A percentile compares a stretch with the other conserved stretches of the same genome.
Evolutionary conservation across 306 rosid species (phyloP).

Genomic region (Sesbania bispinosa): DNA sequence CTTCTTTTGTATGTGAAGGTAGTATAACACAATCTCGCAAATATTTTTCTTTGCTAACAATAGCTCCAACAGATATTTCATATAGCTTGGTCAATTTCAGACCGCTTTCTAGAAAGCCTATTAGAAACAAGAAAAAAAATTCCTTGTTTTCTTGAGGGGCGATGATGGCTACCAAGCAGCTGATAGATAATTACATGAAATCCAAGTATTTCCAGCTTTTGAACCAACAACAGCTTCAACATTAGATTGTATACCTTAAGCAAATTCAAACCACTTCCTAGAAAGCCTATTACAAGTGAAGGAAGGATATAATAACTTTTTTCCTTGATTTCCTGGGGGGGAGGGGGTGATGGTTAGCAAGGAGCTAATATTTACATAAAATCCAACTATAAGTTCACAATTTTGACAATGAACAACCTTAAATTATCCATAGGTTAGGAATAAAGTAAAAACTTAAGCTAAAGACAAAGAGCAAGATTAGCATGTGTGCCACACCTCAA

Average conservation of each 20-base stretch:
- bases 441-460: conserved; percentile 19
- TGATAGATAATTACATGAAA: background rate
- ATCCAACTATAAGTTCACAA: conserved; percentile 1
- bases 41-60: background rate
- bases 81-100: background rate
- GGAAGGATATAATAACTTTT: background rate
- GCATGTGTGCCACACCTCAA: background rate
- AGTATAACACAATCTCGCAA: background rate
- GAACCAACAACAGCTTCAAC: background rate
- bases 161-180: background rate
- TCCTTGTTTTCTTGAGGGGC: background rate
- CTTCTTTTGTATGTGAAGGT: background rate
- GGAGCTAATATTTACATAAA: conserved; percentile 8
- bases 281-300: too few relatives aligned
- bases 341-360: conserved; percentile 2
- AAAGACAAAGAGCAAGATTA: conserved; percentile 14
- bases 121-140: background rate
- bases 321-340: too few relatives aligned
- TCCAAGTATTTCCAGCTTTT: background rate
- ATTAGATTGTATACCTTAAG: background rate
- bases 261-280: conserved; percentile 16
- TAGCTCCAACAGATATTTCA: background rate
- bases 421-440: conserved; percentile 14
- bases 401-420: conserved; percentile 2
- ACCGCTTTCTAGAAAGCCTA: background rate